phyloP scores from a whole-genome alignment of 192 early-diverging fungal species.

The Coemansia sp. region DNA sequence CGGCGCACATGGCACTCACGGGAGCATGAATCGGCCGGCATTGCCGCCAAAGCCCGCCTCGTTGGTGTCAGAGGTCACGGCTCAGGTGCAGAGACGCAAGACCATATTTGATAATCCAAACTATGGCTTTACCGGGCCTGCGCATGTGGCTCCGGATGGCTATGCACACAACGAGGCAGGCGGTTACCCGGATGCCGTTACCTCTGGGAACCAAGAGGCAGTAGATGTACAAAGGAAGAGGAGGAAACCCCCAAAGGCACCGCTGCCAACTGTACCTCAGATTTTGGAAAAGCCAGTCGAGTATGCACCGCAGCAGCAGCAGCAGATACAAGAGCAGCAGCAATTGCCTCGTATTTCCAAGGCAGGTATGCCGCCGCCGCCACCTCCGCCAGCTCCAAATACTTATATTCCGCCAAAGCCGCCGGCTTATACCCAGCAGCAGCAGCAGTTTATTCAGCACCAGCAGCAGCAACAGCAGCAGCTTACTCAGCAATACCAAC shows the following conservation, averaged over 20 bases:
- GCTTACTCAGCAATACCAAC: background rate
- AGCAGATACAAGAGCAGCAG: background rate
- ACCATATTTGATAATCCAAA: slow-evolving; percentile 63
- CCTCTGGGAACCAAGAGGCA: background rate
- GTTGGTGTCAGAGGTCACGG: background rate
- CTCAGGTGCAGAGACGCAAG: slow-evolving; percentile 34
- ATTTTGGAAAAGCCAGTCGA: slow-evolving; percentile 7
- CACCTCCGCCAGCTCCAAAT: slow-evolving; percentile 18
- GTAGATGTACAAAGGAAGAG: slow-evolving; percentile 7
- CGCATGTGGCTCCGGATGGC: background rate
- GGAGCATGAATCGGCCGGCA: background rate
- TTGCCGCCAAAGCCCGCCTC: slow-evolving; percentile 4
- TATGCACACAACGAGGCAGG: slow-evolving; percentile 3
- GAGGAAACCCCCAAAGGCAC: slow-evolving; percentile 11
- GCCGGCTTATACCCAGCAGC: slow-evolving; percentile 16
- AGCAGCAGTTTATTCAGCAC: slow-evolving; percentile 3
- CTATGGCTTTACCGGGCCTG: slow-evolving; percentile 44
- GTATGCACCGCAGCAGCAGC: slow-evolving; percentile 13
- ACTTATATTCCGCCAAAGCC: slow-evolving; percentile 28
- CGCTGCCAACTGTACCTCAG: slow-evolving; percentile 9
- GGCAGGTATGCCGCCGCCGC: background rate
- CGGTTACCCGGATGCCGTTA: slow-evolving; percentile 4
- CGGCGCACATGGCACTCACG: background rate
- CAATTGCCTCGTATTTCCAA: slow-evolving; percentile 4
- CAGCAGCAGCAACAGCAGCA: slow-evolving; percentile 22